Percentiles rank a stretch among this genome's conserved stretches.
phyloP scores from a whole-genome alignment of 805 yeast genomes.

The Cyberlindnera mycetangii region DNA sequence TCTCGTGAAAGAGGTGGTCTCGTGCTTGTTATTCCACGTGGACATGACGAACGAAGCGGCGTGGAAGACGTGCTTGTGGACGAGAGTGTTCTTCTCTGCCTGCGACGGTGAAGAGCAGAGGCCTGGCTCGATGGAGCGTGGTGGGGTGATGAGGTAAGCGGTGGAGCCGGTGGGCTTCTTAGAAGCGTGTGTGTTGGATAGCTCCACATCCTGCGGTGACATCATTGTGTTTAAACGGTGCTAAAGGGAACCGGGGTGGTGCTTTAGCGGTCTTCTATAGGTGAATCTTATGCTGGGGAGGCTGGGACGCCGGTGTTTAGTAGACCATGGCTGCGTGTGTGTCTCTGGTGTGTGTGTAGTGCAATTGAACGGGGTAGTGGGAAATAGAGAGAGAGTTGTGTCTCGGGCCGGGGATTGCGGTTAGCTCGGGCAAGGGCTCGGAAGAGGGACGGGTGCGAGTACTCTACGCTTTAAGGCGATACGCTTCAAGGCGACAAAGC shows the following conservation, averaged over 20 bases:
- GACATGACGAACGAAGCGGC: slow-evolving; percentile 18
- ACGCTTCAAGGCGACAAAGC: too few species aligned
- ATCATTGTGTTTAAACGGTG: background rate
- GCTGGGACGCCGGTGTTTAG: background rate
- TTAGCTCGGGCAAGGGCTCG: too few species aligned
- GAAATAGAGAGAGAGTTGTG: too few species aligned
- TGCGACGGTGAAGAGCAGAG: background rate
- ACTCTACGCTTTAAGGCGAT: too few species aligned
- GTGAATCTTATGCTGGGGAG: background rate
- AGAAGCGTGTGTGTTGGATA: slow-evolving; percentile 15
- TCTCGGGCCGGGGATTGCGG: too few species aligned
- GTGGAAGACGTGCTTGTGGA: slow-evolving; percentile 15
- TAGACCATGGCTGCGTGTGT: background rate
- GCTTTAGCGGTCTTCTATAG: background rate
- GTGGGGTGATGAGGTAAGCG: slow-evolving; percentile 17
- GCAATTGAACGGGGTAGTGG: background rate
- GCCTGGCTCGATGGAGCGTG: slow-evolving; percentile 8
- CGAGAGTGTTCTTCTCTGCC: slow-evolving; percentile 4
- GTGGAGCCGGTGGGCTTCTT: slow-evolving; percentile 10
- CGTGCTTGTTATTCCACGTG: slow-evolving; percentile 16
- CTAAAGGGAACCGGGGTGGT: slow-evolving; percentile 1
- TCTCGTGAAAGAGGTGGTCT: background rate
- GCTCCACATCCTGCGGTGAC: too few species aligned
- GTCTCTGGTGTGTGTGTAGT: background rate
- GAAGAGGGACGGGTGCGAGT: too few species aligned